Base-by-base conservation (phyloP, 202 grass and related monocot genomes). In the Bolboschoenoplectus hybrid region DNA sequence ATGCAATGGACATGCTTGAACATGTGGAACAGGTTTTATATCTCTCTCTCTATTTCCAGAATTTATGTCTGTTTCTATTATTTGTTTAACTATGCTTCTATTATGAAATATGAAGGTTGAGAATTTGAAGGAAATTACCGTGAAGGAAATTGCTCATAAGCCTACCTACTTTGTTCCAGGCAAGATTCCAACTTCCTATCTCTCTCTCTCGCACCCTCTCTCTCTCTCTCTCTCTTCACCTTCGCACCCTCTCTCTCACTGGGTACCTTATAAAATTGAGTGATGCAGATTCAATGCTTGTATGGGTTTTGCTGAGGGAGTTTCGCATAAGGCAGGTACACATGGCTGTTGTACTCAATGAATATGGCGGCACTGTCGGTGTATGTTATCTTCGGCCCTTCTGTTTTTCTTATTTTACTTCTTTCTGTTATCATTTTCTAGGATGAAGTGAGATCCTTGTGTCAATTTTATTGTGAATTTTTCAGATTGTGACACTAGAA, bases 1-100 rank as follows among this genome's bases (percentile, higher is more conserved):
- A 99, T 88, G 97, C 97, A 71, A 99, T 99, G 97, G 97, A 97
- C 81, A 97, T 99, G 97, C 93, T 99, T 82, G 93, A 99, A 90
- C 93, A 92, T 46, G 93, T 95, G 67, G 93, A 95, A 88, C 89
- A 91, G 90, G 93, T 94, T 38, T 46, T 63, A 16, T 85, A 55
- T 77, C 67, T 91, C 51, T 56, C 70, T 58, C 55, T 85, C 84
- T 66, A 1, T 85, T 39, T 71, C 16, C 52, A 62, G 74, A 78
- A 57, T 78, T 40, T 56, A 14, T 58, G 36, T 55, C 36, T 9
- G 5, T 45, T 38, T 76, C 47, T 77, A 12, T 13, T 43, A 76
- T 82, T 85, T 36, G 57, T 86, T 81, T 88, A 85, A 82, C 12
- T 74, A 81, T 68, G 81, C 35, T 82, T 85, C 56, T n/a, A 84